Evolutionary conservation across 73 alveolate genomes (phyloP).

Genomic region (Vitrella brassicaformis): DNA sequence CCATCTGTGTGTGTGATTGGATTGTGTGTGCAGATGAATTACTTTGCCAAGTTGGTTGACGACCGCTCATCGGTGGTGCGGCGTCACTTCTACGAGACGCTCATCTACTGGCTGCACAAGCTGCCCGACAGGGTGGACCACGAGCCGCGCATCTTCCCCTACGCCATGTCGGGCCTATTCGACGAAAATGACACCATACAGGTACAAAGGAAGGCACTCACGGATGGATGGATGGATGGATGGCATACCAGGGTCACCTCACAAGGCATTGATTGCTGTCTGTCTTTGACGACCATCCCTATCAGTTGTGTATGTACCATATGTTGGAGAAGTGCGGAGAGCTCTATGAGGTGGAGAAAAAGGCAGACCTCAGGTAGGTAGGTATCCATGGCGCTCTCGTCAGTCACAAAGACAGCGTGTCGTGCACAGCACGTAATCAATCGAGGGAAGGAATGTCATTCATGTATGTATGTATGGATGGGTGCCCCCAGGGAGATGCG

Average conservation of each 20-base stretch:
- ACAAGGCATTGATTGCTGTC: no score
- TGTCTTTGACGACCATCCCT: no score
- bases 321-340: no score
- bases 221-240: constrained; percentile 79
- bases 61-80: constrained; percentile 80
- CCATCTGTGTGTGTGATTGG: no score
- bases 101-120: constrained; percentile 71
- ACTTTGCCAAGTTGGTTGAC: constrained; percentile 79
- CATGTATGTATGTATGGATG: no score
- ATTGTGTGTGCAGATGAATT: no score
- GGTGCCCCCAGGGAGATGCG: constrained; percentile 82
- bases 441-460: no score
- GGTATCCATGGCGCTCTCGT: no score
- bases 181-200: constrained; percentile 73
- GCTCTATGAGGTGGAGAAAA: constrained; percentile 83
- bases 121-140: constrained; percentile 90
- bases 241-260: no score
- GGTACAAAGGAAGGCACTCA: constrained; percentile 67
- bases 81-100: constrained; percentile 65
- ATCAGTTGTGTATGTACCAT: no score
- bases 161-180: constrained; percentile 79
- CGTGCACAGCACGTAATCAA: no score
- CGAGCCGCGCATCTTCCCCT: constrained; percentile 86
- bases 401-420: no score
- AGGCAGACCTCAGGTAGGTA: constrained; percentile 73